phyloP scores from a whole-genome alignment of 169 alveolate species.

The Amoebophrya sp. region DNA sequence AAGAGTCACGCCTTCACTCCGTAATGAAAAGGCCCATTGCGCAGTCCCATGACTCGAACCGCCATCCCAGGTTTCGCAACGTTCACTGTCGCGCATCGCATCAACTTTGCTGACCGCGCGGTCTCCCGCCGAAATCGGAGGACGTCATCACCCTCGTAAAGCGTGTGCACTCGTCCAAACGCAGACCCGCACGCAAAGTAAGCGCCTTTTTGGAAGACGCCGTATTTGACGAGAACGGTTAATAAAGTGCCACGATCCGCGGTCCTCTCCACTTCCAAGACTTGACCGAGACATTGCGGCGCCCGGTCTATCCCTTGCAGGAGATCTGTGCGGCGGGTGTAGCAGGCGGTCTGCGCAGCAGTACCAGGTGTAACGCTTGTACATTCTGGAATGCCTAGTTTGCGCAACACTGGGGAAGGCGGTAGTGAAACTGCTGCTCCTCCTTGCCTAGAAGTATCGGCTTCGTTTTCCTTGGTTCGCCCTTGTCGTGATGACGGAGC shows the following conservation, averaged over 20 bases:
- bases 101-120: too few relatives aligned
- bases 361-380: not conserved
- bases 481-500: too few relatives aligned
- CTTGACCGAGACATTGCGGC: not conserved
- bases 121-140: not conserved
- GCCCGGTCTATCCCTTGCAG: not conserved
- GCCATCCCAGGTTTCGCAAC: not conserved
- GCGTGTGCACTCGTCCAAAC: not conserved
- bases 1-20: too few relatives aligned
- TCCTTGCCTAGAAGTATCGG: not conserved
- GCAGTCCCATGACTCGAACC: not conserved
- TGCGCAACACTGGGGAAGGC: too few relatives aligned
- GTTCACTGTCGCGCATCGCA: not conserved
- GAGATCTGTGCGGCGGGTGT: not conserved
- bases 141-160: conserved; percentile 10
- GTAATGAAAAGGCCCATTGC: too few relatives aligned
- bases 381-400: too few relatives aligned
- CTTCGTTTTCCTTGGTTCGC: not conserved
- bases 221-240: not conserved
- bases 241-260: not conserved
- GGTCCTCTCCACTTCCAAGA: not conserved
- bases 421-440: not conserved
- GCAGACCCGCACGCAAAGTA: not conserved
- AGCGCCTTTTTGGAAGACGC: not conserved
- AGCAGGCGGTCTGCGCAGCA: not conserved